A percentile compares a stretch with the other conserved stretches of the same genome.
Conservation (phyloP, 352 stramenopile species). For the Thalassiosira allenii region DNA sequence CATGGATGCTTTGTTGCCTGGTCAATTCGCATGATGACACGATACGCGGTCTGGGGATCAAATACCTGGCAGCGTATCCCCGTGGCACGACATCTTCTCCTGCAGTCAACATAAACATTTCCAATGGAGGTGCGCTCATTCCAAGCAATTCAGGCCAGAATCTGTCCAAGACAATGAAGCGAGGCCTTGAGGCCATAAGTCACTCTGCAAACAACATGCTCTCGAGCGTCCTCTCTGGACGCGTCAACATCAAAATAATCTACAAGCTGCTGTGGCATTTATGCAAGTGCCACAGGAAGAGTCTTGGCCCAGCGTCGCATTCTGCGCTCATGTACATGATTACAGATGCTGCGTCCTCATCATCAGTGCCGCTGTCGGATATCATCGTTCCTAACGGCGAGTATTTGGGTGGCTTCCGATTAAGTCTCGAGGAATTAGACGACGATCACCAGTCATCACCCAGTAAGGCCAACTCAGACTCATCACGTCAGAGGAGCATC, state of each 20-base stretch:
- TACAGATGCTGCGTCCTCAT: constrained; percentile 48
- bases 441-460: background rate
- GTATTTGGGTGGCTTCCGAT: constrained; percentile 45
- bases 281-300: constrained; percentile 78
- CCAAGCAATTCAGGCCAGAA: background rate
- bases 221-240: constrained; percentile 46
- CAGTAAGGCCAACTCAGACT: background rate
- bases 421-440: constrained; percentile 42
- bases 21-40: constrained; percentile 81
- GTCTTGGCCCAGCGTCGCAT: constrained; percentile 64
- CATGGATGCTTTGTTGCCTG: constrained; percentile 82
- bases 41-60: constrained; percentile 78
- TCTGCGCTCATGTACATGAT: constrained; percentile 73
- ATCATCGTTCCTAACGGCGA: constrained; percentile 60
- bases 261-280: constrained; percentile 86
- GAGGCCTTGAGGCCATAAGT: constrained; percentile 54
- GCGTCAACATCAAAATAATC: constrained; percentile 70
- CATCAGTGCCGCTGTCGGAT: constrained; percentile 26
- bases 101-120: constrained; percentile 19
- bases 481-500: constrained; percentile 44
- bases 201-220: constrained; percentile 58
- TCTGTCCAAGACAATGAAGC: constrained; percentile 57
- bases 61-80: constrained; percentile 74
- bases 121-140: background rate
- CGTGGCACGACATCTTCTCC: constrained; percentile 37